Evolutionary conservation across 495 filamentous ascomycete species (phyloP), one percentile per base, ranked within the genome.

Genomic region (Xylaria intraflava): DNA sequence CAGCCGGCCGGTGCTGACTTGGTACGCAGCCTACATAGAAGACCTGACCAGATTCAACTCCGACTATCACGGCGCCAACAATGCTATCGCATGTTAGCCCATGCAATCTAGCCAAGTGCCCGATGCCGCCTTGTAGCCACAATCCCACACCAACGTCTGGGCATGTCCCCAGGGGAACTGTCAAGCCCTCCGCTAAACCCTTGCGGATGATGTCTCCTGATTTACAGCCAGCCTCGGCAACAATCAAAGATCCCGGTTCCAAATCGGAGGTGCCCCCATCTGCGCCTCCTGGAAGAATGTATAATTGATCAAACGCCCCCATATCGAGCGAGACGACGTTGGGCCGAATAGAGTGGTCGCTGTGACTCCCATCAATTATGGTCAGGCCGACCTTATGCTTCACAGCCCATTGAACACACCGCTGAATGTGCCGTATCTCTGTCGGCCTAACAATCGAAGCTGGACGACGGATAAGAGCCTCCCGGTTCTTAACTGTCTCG

Each of bases 61-160:
- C 78, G 68, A 84, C 78, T 40, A 83, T 31, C 17, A 83, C 73
- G 20, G 72, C 80, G 62, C 81, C 81, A 41, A 83, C 68, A 53
- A 86, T 79, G 46, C 76, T 65, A 62, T 86, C 81, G 64, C 79
- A 84, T 9, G 81, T 59, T 26, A 86, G 81, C 22, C 82, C 81
- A 51, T 83, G 59, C 36, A 74, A 48, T 52, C 82, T 75, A 46
- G 78, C 61, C 45, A 84, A 69, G 62, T 83, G 79, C 11, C 82
- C 82, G 41, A 86, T 82, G 59, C 82, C 82, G 51, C 82, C 83
- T 71, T 86, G 81, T 45, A 86, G 67, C 80, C 79, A 84, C 36
- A 80, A 57, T 22, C 83, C 82, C 6, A 78, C 76, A 30, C 82
- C 83, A 41, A 84, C 81, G 51, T 81, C 83, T 61, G 81, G 83